A percentile compares a stretch with the other conserved stretches of the same genome.
Evolutionary conservation across 2,329 filamentous ascomycete species (phyloP).

Genomic region (Trichoderma simmonsii): DNA sequence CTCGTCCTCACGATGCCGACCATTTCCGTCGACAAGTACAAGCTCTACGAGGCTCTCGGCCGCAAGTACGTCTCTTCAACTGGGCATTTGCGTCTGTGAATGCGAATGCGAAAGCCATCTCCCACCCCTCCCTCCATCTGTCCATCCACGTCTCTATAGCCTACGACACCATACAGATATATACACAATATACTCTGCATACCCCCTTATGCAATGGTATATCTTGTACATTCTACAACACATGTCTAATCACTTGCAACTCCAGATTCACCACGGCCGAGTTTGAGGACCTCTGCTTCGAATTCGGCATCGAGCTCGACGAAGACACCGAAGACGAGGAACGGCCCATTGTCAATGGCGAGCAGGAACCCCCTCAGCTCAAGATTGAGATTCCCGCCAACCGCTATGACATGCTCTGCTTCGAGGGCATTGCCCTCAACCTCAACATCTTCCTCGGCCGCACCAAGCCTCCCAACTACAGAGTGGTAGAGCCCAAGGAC

Average conservation of each 20-base stretch:
- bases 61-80: constrained; percentile 59
- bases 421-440: constrained; percentile 93
- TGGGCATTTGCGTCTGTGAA: neutral
- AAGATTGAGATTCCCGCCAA: constrained; percentile 99
- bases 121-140: constrained; percentile 22
- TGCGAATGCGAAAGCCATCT: neutral
- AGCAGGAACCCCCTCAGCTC: constrained; percentile 84
- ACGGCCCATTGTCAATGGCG: constrained; percentile 69
- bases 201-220: neutral
- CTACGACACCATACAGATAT: neutral
- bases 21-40: constrained; percentile 93
- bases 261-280: constrained; percentile 81
- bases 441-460: constrained; percentile 90
- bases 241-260: neutral
- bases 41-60: constrained; percentile 88
- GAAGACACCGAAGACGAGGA: constrained; percentile 83
- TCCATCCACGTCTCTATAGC: constrained; percentile 16
- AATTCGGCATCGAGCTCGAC: constrained; percentile 96
- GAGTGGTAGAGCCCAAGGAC: constrained; percentile 65
- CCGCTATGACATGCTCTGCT: constrained; percentile 91
- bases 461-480: constrained; percentile 73
- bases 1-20: constrained; percentile 71
- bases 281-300: constrained; percentile 97
- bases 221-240: neutral
- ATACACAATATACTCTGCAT: constrained; percentile 11